Evolutionary conservation across 345 rosid species (phyloP).

Genomic region (Salix koriyanagi): DNA sequence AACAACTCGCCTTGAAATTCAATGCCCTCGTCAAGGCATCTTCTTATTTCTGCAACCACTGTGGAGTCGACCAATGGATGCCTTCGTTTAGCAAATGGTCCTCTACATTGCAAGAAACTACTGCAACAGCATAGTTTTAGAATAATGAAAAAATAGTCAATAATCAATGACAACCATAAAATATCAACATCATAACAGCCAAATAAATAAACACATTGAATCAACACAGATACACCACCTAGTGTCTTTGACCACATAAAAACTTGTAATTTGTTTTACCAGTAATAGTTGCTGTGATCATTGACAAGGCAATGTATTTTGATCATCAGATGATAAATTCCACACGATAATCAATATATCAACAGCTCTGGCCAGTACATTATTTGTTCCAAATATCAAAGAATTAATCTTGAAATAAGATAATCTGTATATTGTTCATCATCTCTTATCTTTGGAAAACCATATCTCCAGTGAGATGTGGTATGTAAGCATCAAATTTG

Average conservation of each 20-base stretch:
- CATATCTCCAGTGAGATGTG: not conserved
- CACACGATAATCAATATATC: not conserved
- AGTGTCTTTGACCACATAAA: not conserved
- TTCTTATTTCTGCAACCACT: conserved; percentile 67
- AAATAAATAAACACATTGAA: not conserved
- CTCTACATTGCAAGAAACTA: conserved; percentile 87
- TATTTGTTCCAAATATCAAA: not conserved
- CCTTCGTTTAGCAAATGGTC: conserved; percentile 89
- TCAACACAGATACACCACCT: not conserved
- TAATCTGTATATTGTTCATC: not conserved
- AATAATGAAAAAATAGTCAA: conserved; percentile 8
- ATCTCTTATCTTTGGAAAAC: not conserved
- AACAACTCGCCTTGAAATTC: conserved; percentile 83
- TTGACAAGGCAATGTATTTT: not conserved
- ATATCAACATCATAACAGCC: conserved; percentile 6
- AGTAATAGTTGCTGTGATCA: not conserved
- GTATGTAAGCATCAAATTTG: not conserved
- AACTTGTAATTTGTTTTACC: not conserved
- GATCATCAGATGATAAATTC: not conserved
- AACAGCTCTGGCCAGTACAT: not conserved
- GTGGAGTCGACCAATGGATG: conserved; percentile 78
- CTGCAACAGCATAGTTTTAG: conserved; percentile 36
- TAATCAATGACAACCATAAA: conserved; percentile 8
- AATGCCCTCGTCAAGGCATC: conserved; percentile 74
- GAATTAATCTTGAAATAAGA: not conserved